Evolutionary conservation across 306 rosid species (phyloP), one percentile per base, ranked within the genome.

Genomic region (Ziziphus jujuba): DNA sequence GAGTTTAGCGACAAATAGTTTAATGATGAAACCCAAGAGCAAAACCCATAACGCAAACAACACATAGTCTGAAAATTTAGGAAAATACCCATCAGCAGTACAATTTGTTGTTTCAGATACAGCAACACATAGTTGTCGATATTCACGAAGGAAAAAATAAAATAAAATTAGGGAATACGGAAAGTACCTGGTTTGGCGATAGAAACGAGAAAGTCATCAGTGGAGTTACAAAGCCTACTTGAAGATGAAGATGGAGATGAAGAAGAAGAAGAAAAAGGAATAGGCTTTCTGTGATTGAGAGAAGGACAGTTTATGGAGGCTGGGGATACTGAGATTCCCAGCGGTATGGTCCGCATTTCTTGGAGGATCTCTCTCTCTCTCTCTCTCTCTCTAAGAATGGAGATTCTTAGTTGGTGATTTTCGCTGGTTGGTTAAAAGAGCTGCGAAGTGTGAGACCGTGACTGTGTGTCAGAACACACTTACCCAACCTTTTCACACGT

Each of bases 271-370:
- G 73, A 10, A 34, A 62, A 75, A 71, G 76, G 56, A 66, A 0
- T 72, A 65, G 87, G 70, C 64, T 81, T 85, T 66, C 74, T 83
- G 38, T 67, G 63, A 70, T 65, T 38, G 71, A 79, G 55, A 25
- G 74, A 51, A 66, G 45, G 45, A 10, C 51, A 52, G 90, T 67
- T 82, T 24, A 70, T 21, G 81, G 84, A 80, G 66, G 85, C 58
- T 71, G 87, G 68, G 66, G 90, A 78, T 28, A 75, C 68, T 64
- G 93, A 81, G 53, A 83, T 78, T 72, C 95, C 95, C 64, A 93
- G 72, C 54, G 96, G 79, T 36, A 93, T 61, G 52, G 97, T 82
- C 95, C 85, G 83, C 97, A 90, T 93, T 68, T 85, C 83, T 77
- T 40, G 80, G 81, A 81, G 63, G 71, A 65, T 64, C 50, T 23